These are phyloP conservation scores for Penicillium corylophilum DNA, from an alignment of 2,329 filamentous ascomycete species.

Conservation along the genomic window DNA sequence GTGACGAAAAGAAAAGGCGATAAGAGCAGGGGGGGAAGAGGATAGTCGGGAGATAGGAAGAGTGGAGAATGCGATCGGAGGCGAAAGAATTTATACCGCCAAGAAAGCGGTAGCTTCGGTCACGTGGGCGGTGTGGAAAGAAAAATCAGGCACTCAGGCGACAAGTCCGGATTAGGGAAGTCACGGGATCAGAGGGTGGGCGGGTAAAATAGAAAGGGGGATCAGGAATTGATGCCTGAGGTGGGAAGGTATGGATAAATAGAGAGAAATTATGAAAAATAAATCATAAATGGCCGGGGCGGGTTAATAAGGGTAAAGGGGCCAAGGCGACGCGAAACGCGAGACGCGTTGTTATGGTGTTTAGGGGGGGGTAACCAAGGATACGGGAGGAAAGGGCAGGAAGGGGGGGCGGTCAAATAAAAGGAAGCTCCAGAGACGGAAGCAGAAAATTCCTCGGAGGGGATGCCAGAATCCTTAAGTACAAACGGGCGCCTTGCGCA, in stretches of 20 bases:
- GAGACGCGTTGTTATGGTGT: conserved; percentile 18
- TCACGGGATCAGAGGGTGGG: conserved; percentile 5
- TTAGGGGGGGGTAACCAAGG: conserved; percentile 18
- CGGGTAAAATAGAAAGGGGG: not conserved
- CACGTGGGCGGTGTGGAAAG: conserved; percentile 36
- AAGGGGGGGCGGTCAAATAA: conserved; percentile 12
- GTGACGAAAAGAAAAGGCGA: conserved; percentile 18
- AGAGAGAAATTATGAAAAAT: conserved; percentile 6
- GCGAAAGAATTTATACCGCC: conserved; percentile 44
- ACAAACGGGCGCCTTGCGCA: conserved; percentile 18
- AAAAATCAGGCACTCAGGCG: not conserved
- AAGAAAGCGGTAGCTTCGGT: conserved; percentile 36
- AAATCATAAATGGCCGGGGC: conserved; percentile 13
- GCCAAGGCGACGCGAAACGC: conserved; percentile 16
- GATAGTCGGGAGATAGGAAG: conserved; percentile 28
- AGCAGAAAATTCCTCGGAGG: conserved; percentile 23
- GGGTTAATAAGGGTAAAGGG: conserved; percentile 9
- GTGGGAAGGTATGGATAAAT: conserved; percentile 3
- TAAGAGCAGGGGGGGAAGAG: conserved; percentile 16
- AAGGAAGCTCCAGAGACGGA: conserved; percentile 20
- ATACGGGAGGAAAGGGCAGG: conserved; percentile 4
- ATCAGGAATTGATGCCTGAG: conserved; percentile 12
- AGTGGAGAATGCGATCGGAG: conserved; percentile 42
- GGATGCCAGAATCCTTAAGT: conserved; percentile 30
- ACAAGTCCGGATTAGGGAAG: not conserved